Conservation (phyloP, 2,329 filamentous ascomycete species). For the Fonsecaea pedrosoi region DNA sequence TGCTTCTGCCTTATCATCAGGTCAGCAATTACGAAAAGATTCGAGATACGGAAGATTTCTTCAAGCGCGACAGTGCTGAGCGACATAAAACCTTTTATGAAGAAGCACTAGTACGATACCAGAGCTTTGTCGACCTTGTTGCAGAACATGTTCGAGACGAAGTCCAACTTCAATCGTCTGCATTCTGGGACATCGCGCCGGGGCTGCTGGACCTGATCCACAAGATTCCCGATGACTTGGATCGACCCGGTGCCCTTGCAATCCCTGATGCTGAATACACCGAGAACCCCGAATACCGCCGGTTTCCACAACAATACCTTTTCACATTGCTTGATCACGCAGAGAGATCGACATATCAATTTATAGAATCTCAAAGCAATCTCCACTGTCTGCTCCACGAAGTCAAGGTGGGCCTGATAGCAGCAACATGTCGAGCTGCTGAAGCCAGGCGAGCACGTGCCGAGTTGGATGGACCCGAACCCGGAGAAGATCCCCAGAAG, state of each 20-base stretch:
- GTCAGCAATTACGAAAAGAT: constrained; percentile 78
- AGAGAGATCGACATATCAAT: constrained; percentile 93
- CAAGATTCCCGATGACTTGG: constrained; percentile 53
- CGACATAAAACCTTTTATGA: constrained; percentile 74
- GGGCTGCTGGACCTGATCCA: constrained; percentile 78
- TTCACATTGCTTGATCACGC: constrained; percentile 84
- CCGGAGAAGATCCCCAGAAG: constrained; percentile 49
- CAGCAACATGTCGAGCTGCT: constrained; percentile 70
- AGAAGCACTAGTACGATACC: constrained; percentile 73
- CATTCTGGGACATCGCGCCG: constrained; percentile 98
- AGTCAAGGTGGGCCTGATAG: constrained; percentile 79
- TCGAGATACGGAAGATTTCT: constrained; percentile 79
- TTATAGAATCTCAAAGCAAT: constrained; percentile 94
- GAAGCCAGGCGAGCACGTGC: constrained; percentile 66
- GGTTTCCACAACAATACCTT: constrained; percentile 87
- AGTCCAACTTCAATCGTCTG: constrained; percentile 87
- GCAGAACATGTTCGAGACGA: constrained; percentile 85
- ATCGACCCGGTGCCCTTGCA: constrained; percentile 60
- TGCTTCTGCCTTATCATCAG: constrained; percentile 80
- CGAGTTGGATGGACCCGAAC: constrained; percentile 38
- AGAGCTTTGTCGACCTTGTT: constrained; percentile 78
- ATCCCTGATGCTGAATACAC: constrained; percentile 80
- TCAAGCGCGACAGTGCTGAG: constrained; percentile 75
- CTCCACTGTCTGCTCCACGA: constrained; percentile 88
- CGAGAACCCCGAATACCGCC: constrained; percentile 82